Conservation (phyloP, 1,284 basidiomycete species). For the Cryptococcus sp. region DNA sequence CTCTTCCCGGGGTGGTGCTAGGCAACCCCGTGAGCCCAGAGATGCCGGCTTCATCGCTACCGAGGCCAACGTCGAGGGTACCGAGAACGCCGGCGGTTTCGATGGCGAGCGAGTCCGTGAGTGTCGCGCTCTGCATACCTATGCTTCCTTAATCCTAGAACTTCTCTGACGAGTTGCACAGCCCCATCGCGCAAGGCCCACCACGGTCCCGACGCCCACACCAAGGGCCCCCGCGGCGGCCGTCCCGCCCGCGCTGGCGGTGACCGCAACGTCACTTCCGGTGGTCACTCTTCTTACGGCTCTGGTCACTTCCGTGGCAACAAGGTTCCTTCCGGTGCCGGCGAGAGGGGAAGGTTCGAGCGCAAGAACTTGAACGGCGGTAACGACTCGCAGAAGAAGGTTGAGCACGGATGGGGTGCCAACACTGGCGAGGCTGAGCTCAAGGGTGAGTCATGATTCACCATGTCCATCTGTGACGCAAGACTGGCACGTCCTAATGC, state of each 20-base stretch:
- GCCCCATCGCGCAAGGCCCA: conserved; percentile 36
- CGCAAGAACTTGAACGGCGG: conserved; percentile 37
- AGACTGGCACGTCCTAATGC: not conserved
- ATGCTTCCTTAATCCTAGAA: not conserved
- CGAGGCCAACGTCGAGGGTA: conserved; percentile 34
- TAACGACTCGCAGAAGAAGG: conserved; percentile 84
- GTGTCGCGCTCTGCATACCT: conserved; percentile 16
- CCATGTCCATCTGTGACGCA: not conserved
- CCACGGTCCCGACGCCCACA: conserved; percentile 43
- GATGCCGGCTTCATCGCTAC: conserved; percentile 30
- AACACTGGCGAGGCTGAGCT: conserved; percentile 78
- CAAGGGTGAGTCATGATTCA: conserved; percentile 57
- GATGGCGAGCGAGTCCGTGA: conserved; percentile 53
- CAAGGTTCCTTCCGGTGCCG: conserved; percentile 38
- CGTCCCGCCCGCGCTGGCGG: conserved; percentile 36
- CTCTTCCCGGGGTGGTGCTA: conserved; percentile 45
- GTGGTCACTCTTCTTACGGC: conserved; percentile 41
- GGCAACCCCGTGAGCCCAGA: conserved; percentile 36
- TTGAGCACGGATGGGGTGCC: conserved; percentile 88
- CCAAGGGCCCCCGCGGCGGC: conserved; percentile 48
- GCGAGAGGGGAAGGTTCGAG: conserved; percentile 46
- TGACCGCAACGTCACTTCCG: conserved; percentile 32
- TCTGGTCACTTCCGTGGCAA: conserved; percentile 29
- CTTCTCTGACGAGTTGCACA: conserved; percentile 5
- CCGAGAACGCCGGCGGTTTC: conserved; percentile 45